These are phyloP conservation scores for Cyberlindnera galapagoensis DNA, from an alignment of 805 yeast species.

Conservation along the genomic window DNA sequence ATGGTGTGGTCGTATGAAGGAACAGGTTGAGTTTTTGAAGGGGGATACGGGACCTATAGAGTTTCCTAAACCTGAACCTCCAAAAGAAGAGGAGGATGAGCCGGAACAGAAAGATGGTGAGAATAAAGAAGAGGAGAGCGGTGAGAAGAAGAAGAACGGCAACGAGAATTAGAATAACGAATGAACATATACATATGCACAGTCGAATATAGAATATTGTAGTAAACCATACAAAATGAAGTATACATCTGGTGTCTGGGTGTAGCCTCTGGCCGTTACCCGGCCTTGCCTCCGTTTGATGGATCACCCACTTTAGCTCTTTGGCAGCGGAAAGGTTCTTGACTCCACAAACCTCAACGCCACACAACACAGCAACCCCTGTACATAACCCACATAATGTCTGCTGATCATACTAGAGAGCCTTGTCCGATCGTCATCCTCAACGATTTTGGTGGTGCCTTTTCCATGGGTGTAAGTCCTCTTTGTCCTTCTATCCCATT, in stretches of 20 bases:
- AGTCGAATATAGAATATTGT: no score
- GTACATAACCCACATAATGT: conserved; percentile 54
- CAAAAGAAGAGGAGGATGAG: no score
- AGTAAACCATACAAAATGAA: no score
- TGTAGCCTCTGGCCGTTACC: no score
- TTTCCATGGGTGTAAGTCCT: conserved; percentile 83
- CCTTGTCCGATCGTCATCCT: conserved; percentile 97
- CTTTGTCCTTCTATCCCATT: not conserved
- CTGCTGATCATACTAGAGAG: conserved; percentile 97
- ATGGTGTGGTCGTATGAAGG: conserved; percentile 32
- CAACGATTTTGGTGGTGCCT: conserved; percentile 98
- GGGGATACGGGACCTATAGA: no score
- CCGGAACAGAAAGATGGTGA: no score
- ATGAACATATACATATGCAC: no score
- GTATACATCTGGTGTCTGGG: no score
- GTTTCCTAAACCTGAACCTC: no score
- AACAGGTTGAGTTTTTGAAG: conserved; percentile 32
- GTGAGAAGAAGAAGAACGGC: no score
- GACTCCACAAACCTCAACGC: not conserved
- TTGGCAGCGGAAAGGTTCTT: not conserved
- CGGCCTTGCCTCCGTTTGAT: not conserved
- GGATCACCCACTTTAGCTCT: not conserved
- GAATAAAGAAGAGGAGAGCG: no score
- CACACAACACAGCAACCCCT: not conserved
- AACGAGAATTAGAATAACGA: no score